These are phyloP conservation scores for Pezicula radicicola DNA, from an alignment of 2,329 filamentous ascomycete species.

Conservation along the genomic window DNA sequence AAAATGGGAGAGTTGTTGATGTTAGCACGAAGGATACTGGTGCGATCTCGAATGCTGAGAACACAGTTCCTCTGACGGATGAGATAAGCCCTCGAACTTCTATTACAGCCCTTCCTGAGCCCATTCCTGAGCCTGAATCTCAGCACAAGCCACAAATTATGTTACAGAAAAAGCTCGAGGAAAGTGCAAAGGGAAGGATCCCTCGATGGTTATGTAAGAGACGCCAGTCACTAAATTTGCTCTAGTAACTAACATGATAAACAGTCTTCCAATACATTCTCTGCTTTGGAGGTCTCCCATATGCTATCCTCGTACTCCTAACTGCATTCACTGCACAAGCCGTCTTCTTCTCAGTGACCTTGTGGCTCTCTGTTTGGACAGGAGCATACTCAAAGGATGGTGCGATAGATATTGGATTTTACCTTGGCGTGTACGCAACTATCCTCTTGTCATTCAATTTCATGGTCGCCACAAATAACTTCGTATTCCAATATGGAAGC, in stretches of 20 bases:
- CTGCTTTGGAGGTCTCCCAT: neutral
- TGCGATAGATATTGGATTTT: neutral
- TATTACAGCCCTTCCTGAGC: too few species aligned
- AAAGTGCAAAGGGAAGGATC: neutral
- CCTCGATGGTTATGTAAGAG: neutral
- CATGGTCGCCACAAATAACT: neutral
- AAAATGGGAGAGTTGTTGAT: neutral
- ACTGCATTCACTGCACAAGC: neutral
- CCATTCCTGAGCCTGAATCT: too few species aligned
- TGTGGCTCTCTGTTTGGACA: constrained; percentile 1
- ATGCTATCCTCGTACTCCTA: neutral
- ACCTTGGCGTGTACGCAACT: neutral
- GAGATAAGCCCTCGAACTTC: too few species aligned
- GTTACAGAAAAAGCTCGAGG: neutral
- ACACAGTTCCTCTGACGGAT: too few species aligned
- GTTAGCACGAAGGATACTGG: neutral
- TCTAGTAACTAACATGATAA: neutral
- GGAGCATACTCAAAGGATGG: neutral
- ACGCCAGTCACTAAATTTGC: too few species aligned
- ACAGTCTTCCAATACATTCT: constrained; percentile 1
- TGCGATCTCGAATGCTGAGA: neutral
- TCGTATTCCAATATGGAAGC: neutral
- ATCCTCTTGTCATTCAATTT: neutral
- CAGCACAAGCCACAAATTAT: neutral
- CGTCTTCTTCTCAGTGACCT: neutral